A percentile compares a stretch with the other conserved stretches of the same genome.
Evolutionary conservation across 2,329 filamentous ascomycete species (phyloP).

Genomic region (Colletotrichum lindemuthianum): DNA sequence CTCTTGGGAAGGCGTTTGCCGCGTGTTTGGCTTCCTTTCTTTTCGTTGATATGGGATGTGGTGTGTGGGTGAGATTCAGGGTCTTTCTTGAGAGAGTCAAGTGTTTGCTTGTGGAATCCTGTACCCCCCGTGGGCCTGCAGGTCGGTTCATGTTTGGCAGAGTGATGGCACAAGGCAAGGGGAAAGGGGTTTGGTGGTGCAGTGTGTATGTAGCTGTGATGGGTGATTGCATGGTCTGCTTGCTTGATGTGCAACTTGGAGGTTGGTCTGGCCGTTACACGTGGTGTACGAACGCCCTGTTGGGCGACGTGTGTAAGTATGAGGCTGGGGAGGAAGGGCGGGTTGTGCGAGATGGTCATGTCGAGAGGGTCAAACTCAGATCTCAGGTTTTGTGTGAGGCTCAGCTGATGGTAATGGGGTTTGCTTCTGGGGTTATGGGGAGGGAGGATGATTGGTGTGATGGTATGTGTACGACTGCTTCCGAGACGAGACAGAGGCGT

Average conservation of each 20-base stretch:
- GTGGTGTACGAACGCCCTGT: too few relatives aligned
- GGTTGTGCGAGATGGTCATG: too few relatives aligned
- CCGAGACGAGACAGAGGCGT: conserved; percentile 30
- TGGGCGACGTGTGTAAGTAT: too few relatives aligned
- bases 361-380: not conserved
- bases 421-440: not conserved
- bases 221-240: too few relatives aligned
- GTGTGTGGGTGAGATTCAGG: not conserved
- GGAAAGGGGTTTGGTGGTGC: too few relatives aligned
- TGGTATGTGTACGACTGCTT: not conserved
- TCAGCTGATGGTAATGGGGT: not conserved
- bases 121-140: too few relatives aligned
- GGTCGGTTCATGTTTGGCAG: too few relatives aligned
- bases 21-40: not conserved
- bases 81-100: not conserved
- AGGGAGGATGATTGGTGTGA: not conserved
- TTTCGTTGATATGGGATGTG: not conserved
- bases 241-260: too few relatives aligned
- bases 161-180: too few relatives aligned
- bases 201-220: too few relatives aligned
- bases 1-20: not conserved
- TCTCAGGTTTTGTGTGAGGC: conserved; percentile 6
- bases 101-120: too few relatives aligned
- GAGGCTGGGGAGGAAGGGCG: conserved; percentile 1
- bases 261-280: too few relatives aligned